Evolutionary conservation across 306 rosid genomes (phyloP).

Genomic region (Adenanthera pavonina): DNA sequence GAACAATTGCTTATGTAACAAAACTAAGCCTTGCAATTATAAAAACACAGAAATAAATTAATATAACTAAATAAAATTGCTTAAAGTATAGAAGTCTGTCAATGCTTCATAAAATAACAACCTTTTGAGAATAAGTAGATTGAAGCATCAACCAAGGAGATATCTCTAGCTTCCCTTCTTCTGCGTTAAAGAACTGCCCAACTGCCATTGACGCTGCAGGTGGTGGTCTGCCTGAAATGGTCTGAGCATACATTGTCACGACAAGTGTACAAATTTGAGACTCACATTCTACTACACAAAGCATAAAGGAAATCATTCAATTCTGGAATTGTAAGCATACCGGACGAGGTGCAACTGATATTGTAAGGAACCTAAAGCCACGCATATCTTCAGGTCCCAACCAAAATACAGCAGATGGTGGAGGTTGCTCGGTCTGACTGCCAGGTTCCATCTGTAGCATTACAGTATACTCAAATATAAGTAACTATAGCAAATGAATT

Average conservation of each 20-base stretch:
- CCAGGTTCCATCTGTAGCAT: slow-evolving; percentile 89
- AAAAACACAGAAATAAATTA: slow-evolving; percentile 38
- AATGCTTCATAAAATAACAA: slow-evolving; percentile 47
- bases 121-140: slow-evolving; percentile 74
- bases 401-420: slow-evolving; percentile 85
- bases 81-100: slow-evolving; percentile 14
- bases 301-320: slow-evolving; percentile 27
- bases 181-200: slow-evolving; percentile 96
- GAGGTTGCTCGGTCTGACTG: slow-evolving; percentile 98
- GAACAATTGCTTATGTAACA: slow-evolving; percentile 27
- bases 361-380: slow-evolving; percentile 92
- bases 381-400: slow-evolving; percentile 87
- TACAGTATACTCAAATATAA: slow-evolving; percentile 41
- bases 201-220: slow-evolving; percentile 99
- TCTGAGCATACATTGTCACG: slow-evolving; percentile 68
- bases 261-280: slow-evolving; percentile 38
- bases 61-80: slow-evolving; percentile 31
- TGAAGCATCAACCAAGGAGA: slow-evolving; percentile 81
- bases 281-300: slow-evolving; percentile 33
- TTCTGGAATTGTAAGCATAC: slow-evolving; percentile 52
- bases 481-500: slow-evolving; percentile 37
- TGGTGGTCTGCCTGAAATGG: slow-evolving; percentile 98
- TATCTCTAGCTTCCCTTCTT: slow-evolving; percentile 73
- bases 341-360: slow-evolving; percentile 99
- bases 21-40: slow-evolving; percentile 28